Evolutionary conservation across 768 basidiomycete genomes (phyloP), one percentile per base, ranked within the genome.

Genomic region (Rhizopogon rudus): DNA sequence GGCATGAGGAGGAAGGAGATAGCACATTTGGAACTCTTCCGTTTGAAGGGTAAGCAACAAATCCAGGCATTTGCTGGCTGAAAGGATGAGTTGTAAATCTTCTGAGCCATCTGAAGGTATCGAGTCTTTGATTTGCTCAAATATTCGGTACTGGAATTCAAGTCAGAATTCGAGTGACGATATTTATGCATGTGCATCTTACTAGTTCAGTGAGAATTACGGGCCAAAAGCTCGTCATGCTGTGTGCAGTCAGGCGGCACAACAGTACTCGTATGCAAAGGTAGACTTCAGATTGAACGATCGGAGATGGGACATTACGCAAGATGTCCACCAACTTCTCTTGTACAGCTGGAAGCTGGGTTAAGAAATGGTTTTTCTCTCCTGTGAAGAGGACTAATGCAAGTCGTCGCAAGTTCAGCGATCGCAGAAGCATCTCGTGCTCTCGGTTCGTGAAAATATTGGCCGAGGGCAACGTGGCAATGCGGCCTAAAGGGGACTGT

Each of bases 381-480:
- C 87, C 92, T 1, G 88, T 75, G 53, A 93, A 84, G n/a, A 99
- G 68, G 33, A 89, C 81, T 65, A 91, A 92, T 5, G 94, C 92
- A 40, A 98, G 74, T 33, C 96, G 79, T 41, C 97, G 83, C 17
- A 99, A 76, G 63, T 91, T 94, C 51, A 94, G 74, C 3, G 93
- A 93, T 25, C 93, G 83, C 28, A 88, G 73, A 0, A 93, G 73
- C 82, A 90, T 95, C 72, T 99, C 97, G 53, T 93, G 91, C 67
- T 98, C 97, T 44, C 89, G 78, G 65, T 93, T 98, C 31, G 93
- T 88, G 71, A 99, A 99, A 53, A 99, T 97, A 63, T 97, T 98
- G 17, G 93, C 87, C 0, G 95, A 96, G 1, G 97, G 88, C 0
- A 86, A 83, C 2, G 90, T 84, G 1, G 90, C 85, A 51, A 96